Base-by-base conservation (phyloP, 2,329 filamentous ascomycete genomes). In the Dactylellina parvicollis region DNA sequence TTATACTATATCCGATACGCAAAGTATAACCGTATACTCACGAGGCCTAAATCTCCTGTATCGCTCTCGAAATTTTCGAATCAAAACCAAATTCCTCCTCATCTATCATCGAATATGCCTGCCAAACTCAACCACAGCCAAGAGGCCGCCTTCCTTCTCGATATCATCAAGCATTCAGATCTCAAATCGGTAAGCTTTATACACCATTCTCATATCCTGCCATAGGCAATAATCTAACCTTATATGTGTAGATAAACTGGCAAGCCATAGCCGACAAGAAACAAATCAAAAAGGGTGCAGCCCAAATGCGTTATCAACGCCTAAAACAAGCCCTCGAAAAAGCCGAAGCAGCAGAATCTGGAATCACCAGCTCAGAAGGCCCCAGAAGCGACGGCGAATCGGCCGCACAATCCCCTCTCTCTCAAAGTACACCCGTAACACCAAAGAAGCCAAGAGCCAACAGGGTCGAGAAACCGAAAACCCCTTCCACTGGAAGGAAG, bases 251-350 rank as follows among this genome's bases (percentile, higher is more conserved):
- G 70, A 74, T 74, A 50, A 66, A 74, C 32, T 74, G 70, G 70
- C 54, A 74, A 52, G 61, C 60, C 20, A 67, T 74, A 18, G 70
- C 61, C 28, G 62, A 74, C n/a, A 66, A 74, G 42, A 74, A 74
- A 20, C 61, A 66, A 20, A 74, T 67, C 70, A 74, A 74, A 46
- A 66, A 74, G 18, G 70, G 61, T 28, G 70, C 70, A 14, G 62
- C 70, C 18, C 67, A 72, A 60, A 74, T 74, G 70, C 70, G 70
- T 18, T 74, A 66, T 18, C 62, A 66, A 44, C 70, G 70, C 24
- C 44, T 74, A 36, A 66, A 67, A n/a, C 60, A 66, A 66, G 70
- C 62, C 16, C 67, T 74, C 36, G 70, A 74, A 54, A 74, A 67
- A 28, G 70, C 67, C 8, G 67, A 72, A 47, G 67, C 67, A 12